Evolutionary conservation across 1,284 basidiomycete genomes (phyloP).

Genomic region (Schizophyllum amplum): DNA sequence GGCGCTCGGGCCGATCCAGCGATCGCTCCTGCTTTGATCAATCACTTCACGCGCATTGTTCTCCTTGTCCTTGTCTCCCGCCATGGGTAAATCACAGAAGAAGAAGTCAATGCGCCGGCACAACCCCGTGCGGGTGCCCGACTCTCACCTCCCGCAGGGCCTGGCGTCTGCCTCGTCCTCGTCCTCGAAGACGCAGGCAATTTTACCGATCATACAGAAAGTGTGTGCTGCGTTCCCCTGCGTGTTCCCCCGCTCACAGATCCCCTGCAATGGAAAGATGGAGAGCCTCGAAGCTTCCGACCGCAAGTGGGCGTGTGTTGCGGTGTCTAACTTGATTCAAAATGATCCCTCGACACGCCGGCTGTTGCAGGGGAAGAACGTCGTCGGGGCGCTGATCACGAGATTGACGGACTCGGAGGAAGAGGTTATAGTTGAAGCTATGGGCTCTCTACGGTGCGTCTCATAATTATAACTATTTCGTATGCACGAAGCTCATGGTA

Average conservation of each 20-base stretch:
- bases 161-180: conserved; percentile 60
- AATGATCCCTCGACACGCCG: conserved; percentile 71
- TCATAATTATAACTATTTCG: neutral
- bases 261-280: conserved; percentile 38
- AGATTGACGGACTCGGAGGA: conserved; percentile 79
- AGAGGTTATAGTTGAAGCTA: conserved; percentile 81
- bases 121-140: conserved; percentile 87
- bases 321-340: conserved; percentile 14
- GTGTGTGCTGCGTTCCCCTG: conserved; percentile 25
- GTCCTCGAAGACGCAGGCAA: conserved; percentile 67
- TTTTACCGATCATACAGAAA: conserved; percentile 84
- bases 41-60: neutral
- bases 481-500: neutral
- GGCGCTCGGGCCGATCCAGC: neutral
- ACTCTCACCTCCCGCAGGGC: conserved; percentile 79
- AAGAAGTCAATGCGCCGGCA: conserved; percentile 74
- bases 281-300: conserved; percentile 68
- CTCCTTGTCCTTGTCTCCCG: conserved; percentile 6
- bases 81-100: conserved; percentile 88
- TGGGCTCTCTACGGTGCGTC: conserved; percentile 71
- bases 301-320: conserved; percentile 89
- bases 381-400: conserved; percentile 81
- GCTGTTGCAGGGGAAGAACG: conserved; percentile 83
- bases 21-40: neutral
- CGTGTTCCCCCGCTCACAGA: neutral